Conservation (phyloP, 768 basidiomycete genomes). For the Gyrodon lividus region DNA sequence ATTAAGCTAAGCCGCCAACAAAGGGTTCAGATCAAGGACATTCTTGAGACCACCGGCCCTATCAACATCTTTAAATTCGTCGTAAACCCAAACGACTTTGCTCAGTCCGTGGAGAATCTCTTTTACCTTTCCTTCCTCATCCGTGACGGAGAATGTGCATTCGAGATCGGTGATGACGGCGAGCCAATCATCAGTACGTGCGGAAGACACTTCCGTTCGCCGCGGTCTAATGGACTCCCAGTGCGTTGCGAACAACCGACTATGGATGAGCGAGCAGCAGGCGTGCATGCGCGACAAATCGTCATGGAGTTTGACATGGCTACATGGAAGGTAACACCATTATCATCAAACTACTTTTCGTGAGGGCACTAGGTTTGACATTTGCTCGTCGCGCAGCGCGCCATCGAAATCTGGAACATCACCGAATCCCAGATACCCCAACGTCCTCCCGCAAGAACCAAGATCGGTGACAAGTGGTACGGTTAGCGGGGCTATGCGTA, state of each 20-base stretch:
- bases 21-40: constrained; percentile 51
- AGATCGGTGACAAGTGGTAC: constrained; percentile 70
- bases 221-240: constrained; percentile 24
- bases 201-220: background rate
- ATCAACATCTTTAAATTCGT: constrained; percentile 87
- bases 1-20: constrained; percentile 1
- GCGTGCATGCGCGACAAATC: constrained; percentile 76
- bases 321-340: constrained; percentile 71
- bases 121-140: constrained; percentile 95
- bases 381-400: constrained; percentile 50
- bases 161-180: constrained; percentile 65
- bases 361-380: background rate
- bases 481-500: constrained; percentile 37
- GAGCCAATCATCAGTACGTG: constrained; percentile 75
- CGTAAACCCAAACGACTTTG: constrained; percentile 87
- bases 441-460: constrained; percentile 56
- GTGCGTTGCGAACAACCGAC: constrained; percentile 64
- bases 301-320: constrained; percentile 91
- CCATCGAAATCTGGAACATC: constrained; percentile 86
- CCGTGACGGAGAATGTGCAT: constrained; percentile 75
- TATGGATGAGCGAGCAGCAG: constrained; percentile 59
- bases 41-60: constrained; percentile 48
- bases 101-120: constrained; percentile 94
- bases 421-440: constrained; percentile 72
- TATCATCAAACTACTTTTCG: background rate